Base-by-base conservation (phyloP, 805 yeast species). In the Isabelozyma pseudorhagii region DNA sequence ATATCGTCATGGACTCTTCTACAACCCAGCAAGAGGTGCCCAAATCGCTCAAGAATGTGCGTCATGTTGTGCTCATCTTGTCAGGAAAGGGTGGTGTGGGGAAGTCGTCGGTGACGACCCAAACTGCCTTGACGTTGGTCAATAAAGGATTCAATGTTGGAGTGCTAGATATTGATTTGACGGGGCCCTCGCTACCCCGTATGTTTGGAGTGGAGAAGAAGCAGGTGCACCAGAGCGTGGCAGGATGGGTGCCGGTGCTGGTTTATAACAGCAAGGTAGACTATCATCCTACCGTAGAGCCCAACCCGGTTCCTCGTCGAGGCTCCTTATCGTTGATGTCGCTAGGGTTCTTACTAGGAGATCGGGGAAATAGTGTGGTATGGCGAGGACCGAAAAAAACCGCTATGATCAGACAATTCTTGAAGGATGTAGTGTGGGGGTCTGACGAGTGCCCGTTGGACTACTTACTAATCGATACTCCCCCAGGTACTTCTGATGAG, bases 331-430 rank as follows among this genome's bases (percentile, higher is more conserved):
- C 81, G 27, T 78, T 92, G 42, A 90, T 93, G 87, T 89, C 96
- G 3, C 67, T 94, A 11, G 99, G 98, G 6, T 94, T 94, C 63
- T 68, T 94, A 46, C 69, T 94, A 6, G 84, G 86, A 25, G 85
- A 89, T 61, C 69, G 98, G 53, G 96, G 96, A 27, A 89, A 87
- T 59, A 84, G 96, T 25, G 94, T 94, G 14, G 97, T 94, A 8
- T 94, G 99, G 99, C 77, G 98, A 62, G 99, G 99, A 0, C 99
- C 99, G 3, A 91, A 93, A 68, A 94, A 96, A 64, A 92, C 97
- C 0, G 97, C 97, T 11, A 94, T 94, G 98, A 88, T 94, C 38
- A 80, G 92, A 53, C 99, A 94, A 69, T 93, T 94, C 63, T 74
- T 96, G 40, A 81, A 82, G 52, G 98, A 94, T 64, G 97, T 93